Conservation (phyloP, 208 protist species). For the Trichomonas vaginalis region DNA sequence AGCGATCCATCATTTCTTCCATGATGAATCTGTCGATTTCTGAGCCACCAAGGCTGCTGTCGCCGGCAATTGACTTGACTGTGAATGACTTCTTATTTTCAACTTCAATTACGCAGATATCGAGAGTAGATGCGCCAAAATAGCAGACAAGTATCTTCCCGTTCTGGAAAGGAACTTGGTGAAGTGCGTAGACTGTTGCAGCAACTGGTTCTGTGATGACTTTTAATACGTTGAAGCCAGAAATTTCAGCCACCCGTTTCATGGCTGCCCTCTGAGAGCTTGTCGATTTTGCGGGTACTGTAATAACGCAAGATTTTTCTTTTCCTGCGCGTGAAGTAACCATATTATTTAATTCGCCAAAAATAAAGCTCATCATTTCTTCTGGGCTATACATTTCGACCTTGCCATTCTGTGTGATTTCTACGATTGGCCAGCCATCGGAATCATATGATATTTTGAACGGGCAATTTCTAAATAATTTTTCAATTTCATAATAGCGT, state of each 20-base stretch:
- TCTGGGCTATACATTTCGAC: not conserved
- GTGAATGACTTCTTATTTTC: not conserved
- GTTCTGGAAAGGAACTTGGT: constrained; percentile 34
- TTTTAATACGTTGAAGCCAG: constrained; percentile 41
- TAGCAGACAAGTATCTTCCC: constrained; percentile 30
- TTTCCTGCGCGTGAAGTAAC: not conserved
- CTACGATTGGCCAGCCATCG: not conserved
- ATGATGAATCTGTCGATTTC: constrained; percentile 76
- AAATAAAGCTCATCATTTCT: not conserved
- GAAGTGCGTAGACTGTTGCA: constrained; percentile 46
- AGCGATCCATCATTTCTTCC: constrained; percentile 80
- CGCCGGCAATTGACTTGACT: not conserved
- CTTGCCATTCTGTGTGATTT: not conserved
- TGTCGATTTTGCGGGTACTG: not conserved
- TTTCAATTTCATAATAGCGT: not conserved
- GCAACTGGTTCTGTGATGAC: constrained; percentile 58
- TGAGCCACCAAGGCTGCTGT: constrained; percentile 82
- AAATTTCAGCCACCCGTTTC: constrained; percentile 42
- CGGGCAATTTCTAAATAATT: not conserved
- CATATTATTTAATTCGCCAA: not conserved
- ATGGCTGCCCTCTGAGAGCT: not conserved
- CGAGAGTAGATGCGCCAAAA: not conserved
- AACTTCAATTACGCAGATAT: not conserved
- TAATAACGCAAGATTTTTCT: not conserved
- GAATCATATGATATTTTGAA: not conserved